phyloP scores from a whole-genome alignment of 352 stramenopile genomes.

The Peronospora tabacina region DNA sequence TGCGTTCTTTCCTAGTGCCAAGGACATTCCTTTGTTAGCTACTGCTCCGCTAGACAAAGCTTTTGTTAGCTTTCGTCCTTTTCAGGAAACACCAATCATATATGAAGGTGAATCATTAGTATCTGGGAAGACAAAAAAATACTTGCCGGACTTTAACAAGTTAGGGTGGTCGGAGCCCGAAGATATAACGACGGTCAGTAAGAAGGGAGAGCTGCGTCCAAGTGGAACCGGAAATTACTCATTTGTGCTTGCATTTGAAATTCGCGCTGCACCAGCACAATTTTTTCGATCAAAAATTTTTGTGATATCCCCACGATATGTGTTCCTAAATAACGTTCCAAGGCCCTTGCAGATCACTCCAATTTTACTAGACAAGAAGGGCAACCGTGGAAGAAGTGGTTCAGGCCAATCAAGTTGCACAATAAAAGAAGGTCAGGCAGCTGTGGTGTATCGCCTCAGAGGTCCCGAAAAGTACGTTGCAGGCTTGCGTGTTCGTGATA shows the following conservation, averaged over 20 bases:
- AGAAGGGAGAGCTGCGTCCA: constrained; percentile 55
- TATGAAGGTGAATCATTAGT: constrained; percentile 53
- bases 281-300: constrained; percentile 83
- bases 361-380: constrained; percentile 75
- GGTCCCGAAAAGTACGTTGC: constrained; percentile 67
- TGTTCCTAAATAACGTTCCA: constrained; percentile 59
- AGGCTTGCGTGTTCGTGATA: constrained; percentile 59
- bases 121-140: constrained; percentile 53
- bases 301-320: constrained; percentile 65
- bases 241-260: constrained; percentile 76
- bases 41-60: constrained; percentile 56
- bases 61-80: constrained; percentile 57
- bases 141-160: constrained; percentile 62
- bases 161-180: constrained; percentile 59
- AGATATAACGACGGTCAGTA: constrained; percentile 71
- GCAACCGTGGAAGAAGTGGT: constrained; percentile 29
- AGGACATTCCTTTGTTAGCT: constrained; percentile 58
- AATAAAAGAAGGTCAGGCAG: constrained; percentile 44
- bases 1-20: constrained; percentile 51
- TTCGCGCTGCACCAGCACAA: constrained; percentile 66
- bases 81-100: constrained; percentile 48
- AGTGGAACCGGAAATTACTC: constrained; percentile 39
- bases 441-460: constrained; percentile 59
- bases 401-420: constrained; percentile 32
- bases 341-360: constrained; percentile 63